A percentile compares a stretch with the other conserved stretches of the same genome.
Evolutionary conservation across 2,329 filamentous ascomycete genomes (phyloP).

Genomic region (Aspergillus fumigatus): DNA sequence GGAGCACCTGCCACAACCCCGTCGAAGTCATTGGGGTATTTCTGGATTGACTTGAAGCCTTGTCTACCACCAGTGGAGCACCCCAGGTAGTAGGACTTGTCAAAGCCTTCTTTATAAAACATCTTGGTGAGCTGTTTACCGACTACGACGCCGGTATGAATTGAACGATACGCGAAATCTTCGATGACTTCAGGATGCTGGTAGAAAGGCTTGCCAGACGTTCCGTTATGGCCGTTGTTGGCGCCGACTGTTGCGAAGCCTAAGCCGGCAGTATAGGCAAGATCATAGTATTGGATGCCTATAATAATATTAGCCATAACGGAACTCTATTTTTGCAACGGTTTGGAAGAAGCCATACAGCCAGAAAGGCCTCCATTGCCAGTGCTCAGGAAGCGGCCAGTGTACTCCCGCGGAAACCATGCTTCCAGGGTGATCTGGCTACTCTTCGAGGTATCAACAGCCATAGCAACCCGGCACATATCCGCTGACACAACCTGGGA

Average conservation of each 20-base stretch:
- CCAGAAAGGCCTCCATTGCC: slow-evolving; percentile 48
- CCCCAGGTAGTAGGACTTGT: slow-evolving; percentile 47
- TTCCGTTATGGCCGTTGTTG: slow-evolving; percentile 50
- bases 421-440: slow-evolving; percentile 46
- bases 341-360: slow-evolving; percentile 30
- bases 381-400: slow-evolving; percentile 44
- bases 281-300: slow-evolving; percentile 45
- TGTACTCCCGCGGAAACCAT: slow-evolving; percentile 47
- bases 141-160: slow-evolving; percentile 38
- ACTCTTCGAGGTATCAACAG: slow-evolving; percentile 38
- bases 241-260: slow-evolving; percentile 47
- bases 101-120: slow-evolving; percentile 37
- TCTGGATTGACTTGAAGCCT: slow-evolving; percentile 43
- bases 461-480: slow-evolving; percentile 41
- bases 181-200: slow-evolving; percentile 43
- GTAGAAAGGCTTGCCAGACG: slow-evolving; percentile 44
- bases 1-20: slow-evolving; percentile 45
- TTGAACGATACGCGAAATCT: slow-evolving; percentile 46
- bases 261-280: slow-evolving; percentile 39
- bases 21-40: slow-evolving; percentile 46
- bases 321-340: too few relatives aligned
- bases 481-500: slow-evolving; percentile 34
- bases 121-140: slow-evolving; percentile 38
- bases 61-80: slow-evolving; percentile 49
- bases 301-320: neutral